Conservation (phyloP, 495 filamentous ascomycete species). For the Xylaria sp. region DNA sequence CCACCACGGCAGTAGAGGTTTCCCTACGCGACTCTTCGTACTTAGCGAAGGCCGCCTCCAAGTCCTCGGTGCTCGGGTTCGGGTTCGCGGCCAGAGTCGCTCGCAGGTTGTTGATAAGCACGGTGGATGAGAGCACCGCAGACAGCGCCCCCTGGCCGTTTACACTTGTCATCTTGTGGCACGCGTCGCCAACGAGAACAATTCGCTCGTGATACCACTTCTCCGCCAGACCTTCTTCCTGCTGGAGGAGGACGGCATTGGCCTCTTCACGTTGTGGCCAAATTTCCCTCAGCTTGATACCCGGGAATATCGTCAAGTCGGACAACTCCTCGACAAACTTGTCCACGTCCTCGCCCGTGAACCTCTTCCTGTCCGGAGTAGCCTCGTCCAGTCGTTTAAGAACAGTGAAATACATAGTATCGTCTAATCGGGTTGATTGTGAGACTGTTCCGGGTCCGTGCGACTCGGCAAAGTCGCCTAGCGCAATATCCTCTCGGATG, state of each 20-base stretch:
- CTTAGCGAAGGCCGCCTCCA: constrained; percentile 24
- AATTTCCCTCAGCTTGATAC: constrained; percentile 41
- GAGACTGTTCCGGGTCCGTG: constrained; percentile 39
- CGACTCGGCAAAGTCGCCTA: constrained; percentile 34
- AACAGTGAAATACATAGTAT: constrained; percentile 48
- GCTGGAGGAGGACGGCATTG: constrained; percentile 32
- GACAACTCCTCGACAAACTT: constrained; percentile 37
- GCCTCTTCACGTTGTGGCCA: constrained; percentile 33
- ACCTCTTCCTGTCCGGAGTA: constrained; percentile 34
- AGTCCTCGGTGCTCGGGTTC: constrained; percentile 14
- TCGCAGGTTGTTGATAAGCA: constrained; percentile 44
- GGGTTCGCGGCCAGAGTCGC: constrained; percentile 5
- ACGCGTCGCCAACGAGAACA: constrained; percentile 59
- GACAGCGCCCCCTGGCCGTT: constrained; percentile 39
- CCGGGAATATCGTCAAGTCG: constrained; percentile 39
- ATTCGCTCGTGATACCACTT: constrained; percentile 55
- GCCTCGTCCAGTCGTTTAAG: constrained; percentile 31
- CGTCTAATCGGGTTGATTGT: constrained; percentile 35
- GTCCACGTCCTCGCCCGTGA: constrained; percentile 45
- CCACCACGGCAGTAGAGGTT: not conserved
- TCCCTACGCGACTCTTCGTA: constrained; percentile 23
- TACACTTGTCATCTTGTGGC: constrained; percentile 53
- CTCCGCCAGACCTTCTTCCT: constrained; percentile 52
- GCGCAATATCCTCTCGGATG: constrained; percentile 20
- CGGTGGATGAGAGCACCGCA: constrained; percentile 48